Base-by-base conservation (phyloP, 2,329 filamentous ascomycete genomes). In the Thielaviopsis punctulata region DNA sequence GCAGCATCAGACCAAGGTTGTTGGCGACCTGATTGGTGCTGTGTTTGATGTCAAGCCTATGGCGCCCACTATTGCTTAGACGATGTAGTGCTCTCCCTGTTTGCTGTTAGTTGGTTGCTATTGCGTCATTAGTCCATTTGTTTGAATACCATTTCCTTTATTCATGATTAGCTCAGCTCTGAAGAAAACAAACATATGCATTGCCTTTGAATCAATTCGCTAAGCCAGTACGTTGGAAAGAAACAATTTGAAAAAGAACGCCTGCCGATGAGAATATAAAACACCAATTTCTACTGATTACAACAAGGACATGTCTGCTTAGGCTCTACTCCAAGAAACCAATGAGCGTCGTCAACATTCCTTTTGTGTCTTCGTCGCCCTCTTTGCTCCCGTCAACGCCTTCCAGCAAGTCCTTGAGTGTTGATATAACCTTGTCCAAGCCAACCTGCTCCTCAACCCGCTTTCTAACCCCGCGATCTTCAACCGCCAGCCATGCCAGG, bases 401-500 rank as follows among this genome's bases (percentile, higher is more conserved):
- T 4, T 68, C 64, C 6, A 71, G 64, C 58, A 77, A 73, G 57
- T 75, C 82, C 63, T 80, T 72, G 47, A 98, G 66, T 22, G 86
- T 88, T 18, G 61, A 66, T 58, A 73, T 79, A 21, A 96, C 66
- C 15, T 79, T 70, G 3, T 62, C 69, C 18, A 94, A 62, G 1
- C 74, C 77, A 41, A 95, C 67, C 3, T 84, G 65, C 21, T 71
- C 67, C 48, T 72, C 65, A 27, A 95, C 79, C 59, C 73, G 82
- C 52, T 68, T 71, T 59, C 73, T 77, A 1, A 86, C 85, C 0
- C 86, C 87, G 30, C 72, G 73, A 60, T 98, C 92, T 66, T 98
- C 92, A 0, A 89, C 92, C 7, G 87, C 75, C 27, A 96, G 72
- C 92, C 92, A 98, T 12, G 89, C 86, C 25, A 98, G 66, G 25